Percentiles rank a stretch among this genome's conserved stretches.
phyloP scores from a whole-genome alignment of 2,329 filamentous ascomycete genomes.

The Colletotrichum musicola region DNA sequence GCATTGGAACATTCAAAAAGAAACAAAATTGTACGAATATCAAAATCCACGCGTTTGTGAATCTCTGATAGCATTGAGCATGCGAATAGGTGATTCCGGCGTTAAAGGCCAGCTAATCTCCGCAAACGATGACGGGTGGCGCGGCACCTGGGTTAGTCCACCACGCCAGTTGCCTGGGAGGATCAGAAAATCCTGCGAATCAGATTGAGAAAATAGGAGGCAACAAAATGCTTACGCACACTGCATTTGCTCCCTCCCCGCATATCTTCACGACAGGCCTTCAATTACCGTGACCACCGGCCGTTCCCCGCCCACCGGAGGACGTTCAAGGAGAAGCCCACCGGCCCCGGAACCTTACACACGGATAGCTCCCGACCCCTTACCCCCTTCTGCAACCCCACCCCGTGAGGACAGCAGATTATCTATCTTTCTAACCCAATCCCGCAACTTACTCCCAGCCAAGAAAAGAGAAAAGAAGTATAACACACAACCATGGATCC shows the following conservation, averaged over 20 bases:
- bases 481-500: background rate
- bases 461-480: background rate
- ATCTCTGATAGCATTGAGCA: background rate
- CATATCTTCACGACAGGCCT: background rate
- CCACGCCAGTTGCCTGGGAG: slow-evolving; percentile 26
- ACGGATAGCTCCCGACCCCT: too few relatives aligned
- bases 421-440: too few relatives aligned
- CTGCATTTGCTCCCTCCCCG: background rate
- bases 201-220: background rate
- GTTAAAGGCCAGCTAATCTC: slow-evolving; percentile 28
- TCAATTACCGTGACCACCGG: background rate
- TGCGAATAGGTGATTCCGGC: slow-evolving; percentile 6
- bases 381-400: too few relatives aligned
- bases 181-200: slow-evolving; percentile 3
- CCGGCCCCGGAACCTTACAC: too few relatives aligned
- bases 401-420: too few relatives aligned
- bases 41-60: background rate
- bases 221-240: background rate
- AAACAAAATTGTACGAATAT: background rate
- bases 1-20: background rate
- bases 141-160: background rate
- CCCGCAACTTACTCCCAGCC: background rate
- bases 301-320: too few relatives aligned
- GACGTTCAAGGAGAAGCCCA: too few relatives aligned
- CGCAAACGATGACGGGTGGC: slow-evolving; percentile 20